Percentiles rank a stretch among this genome's conserved stretches.
These are phyloP conservation scores for Suhomyces canberraensis DNA, from an alignment of 805 yeast genomes.

Conservation along the genomic window DNA sequence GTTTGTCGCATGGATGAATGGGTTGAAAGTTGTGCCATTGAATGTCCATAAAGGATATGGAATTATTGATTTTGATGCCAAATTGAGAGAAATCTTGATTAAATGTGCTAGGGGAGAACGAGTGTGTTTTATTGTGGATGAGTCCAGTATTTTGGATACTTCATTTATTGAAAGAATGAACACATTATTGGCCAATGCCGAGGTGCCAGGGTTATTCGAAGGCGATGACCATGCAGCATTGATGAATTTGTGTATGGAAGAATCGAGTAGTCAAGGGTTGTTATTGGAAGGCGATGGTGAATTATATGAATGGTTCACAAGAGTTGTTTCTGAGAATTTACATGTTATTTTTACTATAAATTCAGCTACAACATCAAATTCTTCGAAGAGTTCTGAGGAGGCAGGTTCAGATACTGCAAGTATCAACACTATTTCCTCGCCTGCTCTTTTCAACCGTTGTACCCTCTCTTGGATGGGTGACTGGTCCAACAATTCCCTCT, in stretches of 20 bases:
- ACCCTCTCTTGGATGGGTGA: conserved; percentile 86
- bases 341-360: conserved; percentile 81
- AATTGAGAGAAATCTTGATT: conserved; percentile 52
- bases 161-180: conserved; percentile 89
- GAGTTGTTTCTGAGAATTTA: conserved; percentile 62
- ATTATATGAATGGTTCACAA: conserved; percentile 68
- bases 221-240: conserved; percentile 62
- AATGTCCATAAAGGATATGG: conserved; percentile 52
- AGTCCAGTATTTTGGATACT: conserved; percentile 70
- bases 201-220: conserved; percentile 83
- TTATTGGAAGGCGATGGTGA: conserved; percentile 68
- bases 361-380: conserved; percentile 28
- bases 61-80: conserved; percentile 62
- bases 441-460: conserved; percentile 88
- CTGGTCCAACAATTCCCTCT: conserved; percentile 57
- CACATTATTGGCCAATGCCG: conserved; percentile 88
- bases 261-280: conserved; percentile 57
- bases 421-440: conserved; percentile 73
- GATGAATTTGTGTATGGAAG: conserved; percentile 53
- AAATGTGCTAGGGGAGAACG: conserved; percentile 51
- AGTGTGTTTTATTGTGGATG: conserved; percentile 74
- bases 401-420: too few relatives aligned
- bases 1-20: conserved; percentile 92
- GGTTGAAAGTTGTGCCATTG: conserved; percentile 58
- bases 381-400: conserved; percentile 18